A percentile compares a stretch with the other conserved stretches of the same genome.
Conservation (phyloP, 139 green algal species). For the Chlamydomonas sp. region DNA sequence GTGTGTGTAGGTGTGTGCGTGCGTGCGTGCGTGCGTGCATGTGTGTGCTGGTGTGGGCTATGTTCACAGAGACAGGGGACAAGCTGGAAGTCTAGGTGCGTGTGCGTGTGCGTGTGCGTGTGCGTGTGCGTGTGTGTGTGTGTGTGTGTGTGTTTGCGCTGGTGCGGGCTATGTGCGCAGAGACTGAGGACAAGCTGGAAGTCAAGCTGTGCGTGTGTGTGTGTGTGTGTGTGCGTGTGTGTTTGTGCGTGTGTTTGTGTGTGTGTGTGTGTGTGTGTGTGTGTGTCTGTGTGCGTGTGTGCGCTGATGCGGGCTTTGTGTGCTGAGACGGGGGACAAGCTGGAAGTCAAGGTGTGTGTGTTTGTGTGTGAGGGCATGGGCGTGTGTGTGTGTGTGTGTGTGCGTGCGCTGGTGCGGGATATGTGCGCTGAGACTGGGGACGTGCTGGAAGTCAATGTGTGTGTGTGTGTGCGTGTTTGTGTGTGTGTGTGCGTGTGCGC, state of each 20-base stretch:
- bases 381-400: too few relatives aligned
- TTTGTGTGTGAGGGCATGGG: too few relatives aligned
- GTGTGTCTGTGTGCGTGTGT: too few relatives aligned
- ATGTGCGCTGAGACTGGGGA: constrained; percentile 54
- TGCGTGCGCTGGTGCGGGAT: constrained; percentile 57
- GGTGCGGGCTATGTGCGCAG: constrained; percentile 44
- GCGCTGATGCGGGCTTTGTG: constrained; percentile 55
- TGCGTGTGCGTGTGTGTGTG: too few relatives aligned
- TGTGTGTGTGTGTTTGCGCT: too few relatives aligned
- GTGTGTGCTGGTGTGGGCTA: constrained; percentile 55
- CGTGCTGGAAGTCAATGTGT: constrained; percentile 39
- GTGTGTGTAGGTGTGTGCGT: too few relatives aligned
- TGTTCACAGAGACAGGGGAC: constrained; percentile 54
- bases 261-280: too few relatives aligned
- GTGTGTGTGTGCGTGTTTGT: neutral
- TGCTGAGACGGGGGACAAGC: too few relatives aligned
- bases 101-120: neutral
- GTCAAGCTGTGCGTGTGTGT: constrained; percentile 15
- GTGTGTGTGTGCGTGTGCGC: too few relatives aligned
- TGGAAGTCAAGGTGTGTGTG: constrained; percentile 36
- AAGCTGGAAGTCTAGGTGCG: constrained; percentile 39
- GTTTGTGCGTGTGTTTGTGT: too few relatives aligned
- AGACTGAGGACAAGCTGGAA: constrained; percentile 57
- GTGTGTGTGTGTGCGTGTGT: too few relatives aligned
- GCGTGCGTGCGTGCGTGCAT: too few relatives aligned